Base-by-base conservation (phyloP, 202 grass and related monocot species). In the Panicum virgatum region DNA sequence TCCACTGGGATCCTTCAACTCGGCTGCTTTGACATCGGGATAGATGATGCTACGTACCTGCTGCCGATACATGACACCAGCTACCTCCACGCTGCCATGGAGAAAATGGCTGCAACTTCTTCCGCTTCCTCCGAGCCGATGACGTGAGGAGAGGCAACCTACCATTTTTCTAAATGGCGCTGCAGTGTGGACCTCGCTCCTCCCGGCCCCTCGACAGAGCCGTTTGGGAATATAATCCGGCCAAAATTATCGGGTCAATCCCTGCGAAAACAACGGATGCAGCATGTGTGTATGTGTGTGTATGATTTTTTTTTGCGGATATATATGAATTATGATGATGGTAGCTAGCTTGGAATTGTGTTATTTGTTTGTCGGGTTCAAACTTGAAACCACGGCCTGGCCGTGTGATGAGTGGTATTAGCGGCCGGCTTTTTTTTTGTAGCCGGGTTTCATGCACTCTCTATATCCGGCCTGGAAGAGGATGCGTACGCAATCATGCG, bases 341-440 rank as follows among this genome's bases (percentile, higher is more conserved):
- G 51, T 47, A 48, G 73, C 58, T 67, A 73, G 76, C 42, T 77
- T 40, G 82, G 72, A 85, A 73, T 58, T 27, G 30, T 64, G 22
- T 13, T 37, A 34, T 77, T 65, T 85, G 23, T 50, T 78, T 85
- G 65, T 66, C 82, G 57, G 78, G 23, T 85, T 85, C 83, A 89
- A 82, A 82, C 19, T 85, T 85, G 72, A 89, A 82, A 82, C 65
- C 62, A 66, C 10, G 51, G 43, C 51, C 34, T 22, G 42, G 39
- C 13, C 22, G 50, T 62, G 13, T 53, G 39, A 45, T 54, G 58
- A 3, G 53, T 78, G 46, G 0, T 72, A 64, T 29, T 68, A 54
- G 48, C 36, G 48, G 48, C 15, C 37, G 66, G 16, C 58, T 73
- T 88, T 47, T 66, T 12, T 52, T 47, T 36, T 6, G 22, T 3